These are phyloP conservation scores for Talaromyces sp. DNA, from an alignment of 2,329 filamentous ascomycete species.

Conservation along the genomic window DNA sequence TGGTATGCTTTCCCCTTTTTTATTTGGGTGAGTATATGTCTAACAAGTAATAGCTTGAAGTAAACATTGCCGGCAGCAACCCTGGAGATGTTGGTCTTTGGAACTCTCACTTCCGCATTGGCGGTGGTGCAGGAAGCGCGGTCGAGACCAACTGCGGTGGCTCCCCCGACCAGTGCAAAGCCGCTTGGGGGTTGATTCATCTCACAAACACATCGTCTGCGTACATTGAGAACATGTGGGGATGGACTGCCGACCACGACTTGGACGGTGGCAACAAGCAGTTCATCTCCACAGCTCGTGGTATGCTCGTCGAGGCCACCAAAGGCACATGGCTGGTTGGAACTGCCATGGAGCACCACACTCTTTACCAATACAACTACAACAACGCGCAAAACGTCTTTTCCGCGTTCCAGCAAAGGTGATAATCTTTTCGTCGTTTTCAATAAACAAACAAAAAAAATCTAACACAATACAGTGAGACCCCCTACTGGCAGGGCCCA, in stretches of 20 bases:
- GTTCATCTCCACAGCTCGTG: conserved; percentile 37
- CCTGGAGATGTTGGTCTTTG: conserved; percentile 49
- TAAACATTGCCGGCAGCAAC: conserved; percentile 44
- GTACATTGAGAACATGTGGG: conserved; percentile 53
- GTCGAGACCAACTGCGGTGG: conserved; percentile 35
- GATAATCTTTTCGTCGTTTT: background rate
- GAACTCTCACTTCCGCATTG: conserved; percentile 43
- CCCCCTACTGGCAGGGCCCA: conserved; percentile 42
- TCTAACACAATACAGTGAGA: conserved; percentile 37
- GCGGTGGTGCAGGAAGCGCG: conserved; percentile 40
- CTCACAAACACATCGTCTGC: conserved; percentile 42
- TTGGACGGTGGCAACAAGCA: conserved; percentile 34
- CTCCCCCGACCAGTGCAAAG: conserved; percentile 41
- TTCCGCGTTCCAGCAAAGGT: conserved; percentile 34
- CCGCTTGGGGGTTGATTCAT: conserved; percentile 48
- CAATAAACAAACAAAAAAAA: background rate
- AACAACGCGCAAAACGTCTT: conserved; percentile 47
- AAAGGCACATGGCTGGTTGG: conserved; percentile 51
- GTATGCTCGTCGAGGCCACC: conserved; percentile 43
- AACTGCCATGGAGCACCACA: conserved; percentile 50
- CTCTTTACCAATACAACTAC: conserved; percentile 51
- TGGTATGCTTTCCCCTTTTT: conserved; percentile 18
- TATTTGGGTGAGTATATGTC: background rate
- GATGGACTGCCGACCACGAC: conserved; percentile 47
- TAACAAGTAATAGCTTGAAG: conserved; percentile 31